A percentile compares a stretch with the other conserved stretches of the same genome.
Evolutionary conservation across 164 flowering plant species (phyloP).

Genomic region (Taxillus chinensis): DNA sequence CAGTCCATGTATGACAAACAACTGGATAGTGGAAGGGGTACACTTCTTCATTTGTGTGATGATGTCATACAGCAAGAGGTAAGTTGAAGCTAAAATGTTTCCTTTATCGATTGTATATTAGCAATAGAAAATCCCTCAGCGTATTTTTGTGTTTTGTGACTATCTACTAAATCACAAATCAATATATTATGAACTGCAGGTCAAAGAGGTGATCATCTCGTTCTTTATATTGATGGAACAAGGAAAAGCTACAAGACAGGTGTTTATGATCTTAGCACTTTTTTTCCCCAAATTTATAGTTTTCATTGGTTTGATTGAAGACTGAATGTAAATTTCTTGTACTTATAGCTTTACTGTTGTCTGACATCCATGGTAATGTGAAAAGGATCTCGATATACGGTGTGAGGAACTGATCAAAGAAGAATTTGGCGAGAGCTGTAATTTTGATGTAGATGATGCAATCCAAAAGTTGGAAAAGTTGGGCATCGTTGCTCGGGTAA

Average conservation of each 20-base stretch:
- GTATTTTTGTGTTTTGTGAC: too few relatives aligned
- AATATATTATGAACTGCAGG: conserved; percentile 31
- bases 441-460: conserved; percentile 93
- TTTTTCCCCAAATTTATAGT: neutral
- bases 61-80: conserved; percentile 99
- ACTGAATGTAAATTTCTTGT: too few relatives aligned
- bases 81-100: conserved; percentile 12
- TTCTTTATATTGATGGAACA: conserved; percentile 71
- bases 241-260: conserved; percentile 60
- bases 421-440: conserved; percentile 54
- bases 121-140: too few relatives aligned
- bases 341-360: too few relatives aligned
- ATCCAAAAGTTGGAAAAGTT: conserved; percentile 73
- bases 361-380: conserved; percentile 2
- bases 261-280: conserved; percentile 7
- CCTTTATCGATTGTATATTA: neutral
- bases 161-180: too few relatives aligned
- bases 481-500: conserved; percentile 35
- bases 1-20: conserved; percentile 96
- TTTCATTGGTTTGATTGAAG: neutral
- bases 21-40: conserved; percentile 92
- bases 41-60: conserved; percentile 96
- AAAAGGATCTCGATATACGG: conserved; percentile 50
- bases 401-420: conserved; percentile 67
- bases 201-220: conserved; percentile 67